These are phyloP conservation scores for Chalaropsis thielavioides DNA, from an alignment of 2,329 filamentous ascomycete genomes.

Conservation along the genomic window DNA sequence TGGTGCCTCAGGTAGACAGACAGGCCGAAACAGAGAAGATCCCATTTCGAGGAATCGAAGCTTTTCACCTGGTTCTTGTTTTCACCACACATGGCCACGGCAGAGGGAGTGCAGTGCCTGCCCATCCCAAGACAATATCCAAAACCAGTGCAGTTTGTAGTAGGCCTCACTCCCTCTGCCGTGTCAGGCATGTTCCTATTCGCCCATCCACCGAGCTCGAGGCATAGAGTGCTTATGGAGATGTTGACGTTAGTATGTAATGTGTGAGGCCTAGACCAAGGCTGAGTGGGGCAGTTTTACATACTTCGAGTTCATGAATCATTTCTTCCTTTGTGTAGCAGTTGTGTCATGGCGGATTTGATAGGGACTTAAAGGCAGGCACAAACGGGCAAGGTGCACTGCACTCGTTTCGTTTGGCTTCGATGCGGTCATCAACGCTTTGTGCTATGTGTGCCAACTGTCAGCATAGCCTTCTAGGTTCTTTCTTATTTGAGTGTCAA, in stretches of 20 bases:
- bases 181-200: not conserved
- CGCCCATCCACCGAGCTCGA: not conserved
- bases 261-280: not conserved
- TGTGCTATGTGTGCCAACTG: not conserved
- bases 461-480: constrained; percentile 3
- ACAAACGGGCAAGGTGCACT: not conserved
- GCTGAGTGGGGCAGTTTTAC: not conserved
- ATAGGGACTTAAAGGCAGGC: not conserved
- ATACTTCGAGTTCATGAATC: not conserved
- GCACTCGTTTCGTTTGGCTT: constrained; percentile 1
- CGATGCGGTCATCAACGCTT: not conserved
- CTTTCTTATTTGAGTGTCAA: not conserved
- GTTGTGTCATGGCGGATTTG: not conserved
- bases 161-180: not conserved
- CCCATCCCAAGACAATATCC: too few relatives aligned
- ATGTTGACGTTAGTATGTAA: not conserved
- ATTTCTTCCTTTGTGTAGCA: constrained; percentile 4
- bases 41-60: too few relatives aligned
- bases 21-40: too few relatives aligned
- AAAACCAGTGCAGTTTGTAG: not conserved
- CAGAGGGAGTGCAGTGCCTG: too few relatives aligned
- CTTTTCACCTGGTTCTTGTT: too few relatives aligned
- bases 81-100: too few relatives aligned
- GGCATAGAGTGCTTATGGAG: not conserved
- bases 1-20: too few relatives aligned